Evolutionary conservation across 179 eudicot species (phyloP).

Genomic region (Drosera spatulata): DNA sequence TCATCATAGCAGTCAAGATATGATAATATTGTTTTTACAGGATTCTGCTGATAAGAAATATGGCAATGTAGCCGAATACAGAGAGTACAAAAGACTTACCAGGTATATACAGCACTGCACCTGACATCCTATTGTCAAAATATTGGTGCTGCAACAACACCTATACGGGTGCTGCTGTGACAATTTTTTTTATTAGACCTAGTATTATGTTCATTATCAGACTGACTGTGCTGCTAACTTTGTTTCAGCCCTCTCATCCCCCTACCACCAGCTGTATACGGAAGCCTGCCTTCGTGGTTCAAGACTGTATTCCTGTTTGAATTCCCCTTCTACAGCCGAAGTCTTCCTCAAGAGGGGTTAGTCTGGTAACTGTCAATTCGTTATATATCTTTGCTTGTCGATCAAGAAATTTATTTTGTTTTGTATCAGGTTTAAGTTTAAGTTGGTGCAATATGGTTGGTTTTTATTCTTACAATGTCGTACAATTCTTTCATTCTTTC

Average conservation of each 20-base stretch:
- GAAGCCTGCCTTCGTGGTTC: slow-evolving; percentile 64
- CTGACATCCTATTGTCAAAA: too few species aligned
- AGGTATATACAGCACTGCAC: slow-evolving; percentile 38
- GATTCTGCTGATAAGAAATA: slow-evolving; percentile 83
- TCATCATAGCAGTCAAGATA: not conserved
- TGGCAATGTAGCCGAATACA: slow-evolving; percentile 57
- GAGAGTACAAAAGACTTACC: slow-evolving; percentile 57
- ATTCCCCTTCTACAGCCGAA: slow-evolving; percentile 68
- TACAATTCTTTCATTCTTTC: too few species aligned
- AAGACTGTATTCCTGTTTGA: slow-evolving; percentile 65
- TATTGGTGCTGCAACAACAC: too few species aligned
- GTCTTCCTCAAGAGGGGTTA: slow-evolving; percentile 22
- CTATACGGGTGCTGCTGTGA: not conserved
- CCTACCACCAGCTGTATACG: slow-evolving; percentile 62
- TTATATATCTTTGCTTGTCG: too few species aligned
- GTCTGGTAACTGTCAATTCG: too few species aligned
- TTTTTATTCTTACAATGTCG: too few species aligned
- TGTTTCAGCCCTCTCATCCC: slow-evolving; percentile 5
- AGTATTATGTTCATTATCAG: not conserved
- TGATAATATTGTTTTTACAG: slow-evolving; percentile 21
- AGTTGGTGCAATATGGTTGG: too few species aligned
- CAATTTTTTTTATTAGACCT: not conserved
- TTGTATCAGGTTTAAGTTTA: too few species aligned
- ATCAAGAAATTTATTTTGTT: too few species aligned
- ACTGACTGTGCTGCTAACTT: slow-evolving; percentile 4